A percentile compares a stretch with the other conserved stretches of the same genome.
phyloP scores from a whole-genome alignment of 495 filamentous ascomycete genomes.

The Penicillium coffeae region DNA sequence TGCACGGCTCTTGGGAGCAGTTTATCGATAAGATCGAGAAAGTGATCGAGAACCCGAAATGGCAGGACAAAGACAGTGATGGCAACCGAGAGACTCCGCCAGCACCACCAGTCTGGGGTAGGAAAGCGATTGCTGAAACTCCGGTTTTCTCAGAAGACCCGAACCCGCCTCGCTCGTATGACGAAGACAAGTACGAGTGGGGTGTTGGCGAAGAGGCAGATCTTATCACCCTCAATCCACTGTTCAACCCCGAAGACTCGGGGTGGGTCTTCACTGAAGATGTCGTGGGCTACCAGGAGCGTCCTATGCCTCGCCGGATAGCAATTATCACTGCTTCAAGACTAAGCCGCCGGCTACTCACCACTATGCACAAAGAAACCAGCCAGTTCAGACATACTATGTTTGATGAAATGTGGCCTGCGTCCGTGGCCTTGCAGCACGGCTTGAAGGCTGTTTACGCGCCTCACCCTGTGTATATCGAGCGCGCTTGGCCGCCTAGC shows the following conservation, averaged over 20 bases:
- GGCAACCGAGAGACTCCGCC: conserved; percentile 41
- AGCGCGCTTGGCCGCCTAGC: conserved; percentile 45
- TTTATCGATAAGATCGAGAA: conserved; percentile 7
- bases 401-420: conserved; percentile 66
- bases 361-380: conserved; percentile 54
- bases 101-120: conserved; percentile 48
- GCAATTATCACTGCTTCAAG: conserved; percentile 36
- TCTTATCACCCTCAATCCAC: conserved; percentile 60
- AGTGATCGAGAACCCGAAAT: neutral
- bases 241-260: conserved; percentile 59
- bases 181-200: conserved; percentile 61
- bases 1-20: conserved; percentile 45
- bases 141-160: conserved; percentile 31
- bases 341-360: conserved; percentile 52
- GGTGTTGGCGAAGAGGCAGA: conserved; percentile 72
- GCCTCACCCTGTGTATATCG: conserved; percentile 60
- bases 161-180: conserved; percentile 40
- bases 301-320: conserved; percentile 13
- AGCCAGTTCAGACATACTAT: conserved; percentile 45
- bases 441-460: conserved; percentile 51
- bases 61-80: too few relatives aligned
- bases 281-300: conserved; percentile 12
- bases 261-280: conserved; percentile 57
- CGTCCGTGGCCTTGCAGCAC: conserved; percentile 59
- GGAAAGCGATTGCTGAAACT: conserved; percentile 24